Conservation (phyloP, 2,329 filamentous ascomycete genomes). For the Cladorrhinum sp. region DNA sequence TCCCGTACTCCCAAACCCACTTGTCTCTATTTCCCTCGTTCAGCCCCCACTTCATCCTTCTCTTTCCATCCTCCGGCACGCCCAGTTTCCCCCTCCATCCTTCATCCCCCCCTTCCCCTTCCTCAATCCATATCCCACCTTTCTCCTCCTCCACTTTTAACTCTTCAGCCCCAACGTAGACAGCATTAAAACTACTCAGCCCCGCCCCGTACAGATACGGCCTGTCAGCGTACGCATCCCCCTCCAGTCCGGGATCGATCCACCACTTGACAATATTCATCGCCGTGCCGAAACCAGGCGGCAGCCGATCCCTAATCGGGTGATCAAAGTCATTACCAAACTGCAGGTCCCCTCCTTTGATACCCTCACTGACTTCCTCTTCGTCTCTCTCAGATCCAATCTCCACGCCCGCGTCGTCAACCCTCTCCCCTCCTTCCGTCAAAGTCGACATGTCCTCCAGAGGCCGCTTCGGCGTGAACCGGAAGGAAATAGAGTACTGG, state of each 20-base stretch:
- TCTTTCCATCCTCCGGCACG: conserved; percentile 51
- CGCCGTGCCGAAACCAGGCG: conserved; percentile 80
- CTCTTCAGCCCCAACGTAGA: conserved; percentile 61
- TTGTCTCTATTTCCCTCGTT: conserved; percentile 45
- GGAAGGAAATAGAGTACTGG: conserved; percentile 81
- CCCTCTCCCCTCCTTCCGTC: conserved; percentile 13
- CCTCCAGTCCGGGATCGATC: conserved; percentile 87
- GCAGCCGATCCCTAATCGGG: conserved; percentile 80
- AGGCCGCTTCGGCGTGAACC: conserved; percentile 66
- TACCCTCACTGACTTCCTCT: conserved; percentile 24
- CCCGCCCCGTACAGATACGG: conserved; percentile 85
- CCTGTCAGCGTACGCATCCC: conserved; percentile 81
- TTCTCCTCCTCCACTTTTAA: conserved; percentile 44
- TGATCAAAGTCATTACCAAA: conserved; percentile 96
- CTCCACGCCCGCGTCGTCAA: conserved; percentile 25
- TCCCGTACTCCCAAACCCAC: conserved; percentile 55
- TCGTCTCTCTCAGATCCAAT: not conserved
- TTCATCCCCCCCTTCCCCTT: conserved; percentile 67
- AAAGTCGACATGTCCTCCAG: conserved; percentile 15
- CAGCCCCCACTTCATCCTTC: conserved; percentile 59
- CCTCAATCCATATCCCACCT: conserved; percentile 58
- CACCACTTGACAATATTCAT: conserved; percentile 85
- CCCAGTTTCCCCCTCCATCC: conserved; percentile 44
- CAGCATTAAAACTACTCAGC: conserved; percentile 73
- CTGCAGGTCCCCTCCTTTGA: conserved; percentile 59